A percentile compares a stretch with the other conserved stretches of the same genome.
Conservation (phyloP, 1,139 yeast species). For the Meyerozyma athensensis region DNA sequence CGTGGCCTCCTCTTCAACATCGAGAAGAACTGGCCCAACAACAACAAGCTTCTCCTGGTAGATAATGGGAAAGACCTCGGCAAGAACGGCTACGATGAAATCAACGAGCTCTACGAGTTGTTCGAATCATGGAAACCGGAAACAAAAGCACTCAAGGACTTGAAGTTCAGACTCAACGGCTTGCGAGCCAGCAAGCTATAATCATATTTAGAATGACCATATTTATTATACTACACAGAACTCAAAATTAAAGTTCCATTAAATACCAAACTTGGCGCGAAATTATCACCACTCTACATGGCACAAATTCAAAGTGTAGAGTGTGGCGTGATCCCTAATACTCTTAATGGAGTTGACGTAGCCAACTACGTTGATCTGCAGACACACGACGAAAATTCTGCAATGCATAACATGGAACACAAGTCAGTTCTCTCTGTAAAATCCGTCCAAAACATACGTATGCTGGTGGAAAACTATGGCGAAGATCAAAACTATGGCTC, state of each 20-base stretch:
- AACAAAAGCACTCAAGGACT: constrained; percentile 70
- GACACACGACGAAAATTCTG: not conserved
- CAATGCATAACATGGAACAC: too few relatives aligned
- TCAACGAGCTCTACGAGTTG: constrained; percentile 56
- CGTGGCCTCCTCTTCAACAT: constrained; percentile 68
- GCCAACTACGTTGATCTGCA: not conserved
- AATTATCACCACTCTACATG: not conserved
- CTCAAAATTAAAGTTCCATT: too few relatives aligned
- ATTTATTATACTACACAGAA: too few relatives aligned
- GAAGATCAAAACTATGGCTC: too few relatives aligned
- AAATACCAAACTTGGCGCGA: not conserved
- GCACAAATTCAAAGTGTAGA: not conserved
- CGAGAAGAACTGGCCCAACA: constrained; percentile 52
- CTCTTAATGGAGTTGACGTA: not conserved
- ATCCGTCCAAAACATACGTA: too few relatives aligned
- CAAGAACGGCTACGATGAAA: constrained; percentile 45
- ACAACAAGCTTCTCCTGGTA: constrained; percentile 23
- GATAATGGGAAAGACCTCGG: constrained; percentile 24
- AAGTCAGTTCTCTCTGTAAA: not conserved
- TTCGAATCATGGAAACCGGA: constrained; percentile 87
- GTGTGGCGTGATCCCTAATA: not conserved
- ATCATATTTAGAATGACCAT: not conserved
- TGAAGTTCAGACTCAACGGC: constrained; percentile 81
- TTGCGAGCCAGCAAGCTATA: constrained; percentile 47
- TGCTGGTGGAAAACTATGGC: too few relatives aligned